Conservation (phyloP, 805 yeast species). For the Myxozyma geophila region DNA sequence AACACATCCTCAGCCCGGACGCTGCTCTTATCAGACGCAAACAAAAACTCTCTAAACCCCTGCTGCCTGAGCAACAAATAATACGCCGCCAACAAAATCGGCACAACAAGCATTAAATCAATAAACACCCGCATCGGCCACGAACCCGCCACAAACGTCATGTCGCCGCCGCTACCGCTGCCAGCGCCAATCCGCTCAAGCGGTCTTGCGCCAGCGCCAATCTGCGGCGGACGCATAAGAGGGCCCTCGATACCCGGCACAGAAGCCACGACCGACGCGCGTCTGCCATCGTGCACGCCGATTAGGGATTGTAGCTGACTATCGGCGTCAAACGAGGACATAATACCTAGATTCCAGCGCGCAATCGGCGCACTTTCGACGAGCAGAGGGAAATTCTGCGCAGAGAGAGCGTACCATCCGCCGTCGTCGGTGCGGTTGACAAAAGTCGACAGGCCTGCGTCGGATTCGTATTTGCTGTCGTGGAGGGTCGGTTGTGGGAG, state of each 20-base stretch:
- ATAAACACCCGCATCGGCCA: conserved; percentile 24
- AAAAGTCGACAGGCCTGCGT: conserved; percentile 53
- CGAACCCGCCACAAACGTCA: conserved; percentile 3
- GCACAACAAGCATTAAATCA: conserved; percentile 19
- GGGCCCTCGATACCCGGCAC: conserved; percentile 26
- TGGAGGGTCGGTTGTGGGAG: conserved; percentile 46
- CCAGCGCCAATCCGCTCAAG: not conserved
- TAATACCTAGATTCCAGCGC: conserved; percentile 49
- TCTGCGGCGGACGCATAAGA: conserved; percentile 7
- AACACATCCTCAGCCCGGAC: not conserved
- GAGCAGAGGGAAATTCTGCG: conserved; percentile 73
- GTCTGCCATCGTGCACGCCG: conserved; percentile 34
- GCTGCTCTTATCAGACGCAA: not conserved
- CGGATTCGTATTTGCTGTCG: conserved; percentile 10
- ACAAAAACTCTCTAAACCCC: conserved; percentile 13
- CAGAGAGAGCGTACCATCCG: conserved; percentile 85
- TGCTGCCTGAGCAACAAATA: conserved; percentile 12
- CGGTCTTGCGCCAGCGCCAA: conserved; percentile 13
- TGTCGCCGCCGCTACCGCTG: not conserved
- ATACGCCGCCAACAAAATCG: conserved; percentile 20
- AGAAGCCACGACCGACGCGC: conserved; percentile 37
- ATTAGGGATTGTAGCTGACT: conserved; percentile 19
- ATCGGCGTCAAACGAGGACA: conserved; percentile 15
- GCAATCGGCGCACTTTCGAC: conserved; percentile 81
- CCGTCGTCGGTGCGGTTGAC: conserved; percentile 66